These are phyloP conservation scores for Cryptococcus neoformans DNA, from an alignment of 1,284 basidiomycete species.

Conservation along the genomic window DNA sequence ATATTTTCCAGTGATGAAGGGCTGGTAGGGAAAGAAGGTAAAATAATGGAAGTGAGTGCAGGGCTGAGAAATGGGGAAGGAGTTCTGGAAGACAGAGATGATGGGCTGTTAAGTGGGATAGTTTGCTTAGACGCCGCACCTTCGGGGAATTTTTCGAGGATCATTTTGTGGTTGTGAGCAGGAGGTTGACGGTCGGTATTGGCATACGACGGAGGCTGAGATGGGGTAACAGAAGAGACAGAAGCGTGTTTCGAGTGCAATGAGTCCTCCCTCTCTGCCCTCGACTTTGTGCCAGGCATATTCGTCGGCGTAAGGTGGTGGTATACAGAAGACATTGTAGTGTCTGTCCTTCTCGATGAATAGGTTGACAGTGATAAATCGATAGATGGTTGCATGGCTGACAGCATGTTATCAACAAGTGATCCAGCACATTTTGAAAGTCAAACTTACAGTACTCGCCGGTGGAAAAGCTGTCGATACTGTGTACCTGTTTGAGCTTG, in stretches of 20 bases:
- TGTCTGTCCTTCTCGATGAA: slow-evolving; percentile 6
- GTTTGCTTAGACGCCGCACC: neutral
- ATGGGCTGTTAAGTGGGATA: neutral
- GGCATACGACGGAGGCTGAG: slow-evolving; percentile 4
- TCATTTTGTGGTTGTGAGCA: neutral
- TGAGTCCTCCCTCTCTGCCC: neutral
- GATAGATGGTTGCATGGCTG: slow-evolving; percentile 14
- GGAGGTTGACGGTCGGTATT: neutral
- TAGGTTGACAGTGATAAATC: slow-evolving; percentile 5
- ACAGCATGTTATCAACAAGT: neutral
- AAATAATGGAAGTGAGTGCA: slow-evolving; percentile 14
- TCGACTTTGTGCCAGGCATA: slow-evolving; percentile 9
- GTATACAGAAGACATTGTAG: slow-evolving; percentile 6
- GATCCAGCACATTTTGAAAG: neutral
- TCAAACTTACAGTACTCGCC: slow-evolving; percentile 12
- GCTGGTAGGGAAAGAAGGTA: slow-evolving; percentile 30
- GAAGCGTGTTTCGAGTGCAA: slow-evolving; percentile 5
- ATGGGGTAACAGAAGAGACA: slow-evolving; percentile 8
- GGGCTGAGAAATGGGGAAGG: slow-evolving; percentile 1
- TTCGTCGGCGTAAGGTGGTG: slow-evolving; percentile 7
- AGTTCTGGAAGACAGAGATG: slow-evolving; percentile 4
- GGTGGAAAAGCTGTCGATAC: slow-evolving; percentile 10
- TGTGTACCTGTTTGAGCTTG: slow-evolving; percentile 4
- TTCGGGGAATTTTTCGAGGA: slow-evolving; percentile 7
- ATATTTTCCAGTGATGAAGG: slow-evolving; percentile 24